Base-by-base conservation (phyloP, 2,329 filamentous ascomycete species). In the Beauveria brongniartii region DNA sequence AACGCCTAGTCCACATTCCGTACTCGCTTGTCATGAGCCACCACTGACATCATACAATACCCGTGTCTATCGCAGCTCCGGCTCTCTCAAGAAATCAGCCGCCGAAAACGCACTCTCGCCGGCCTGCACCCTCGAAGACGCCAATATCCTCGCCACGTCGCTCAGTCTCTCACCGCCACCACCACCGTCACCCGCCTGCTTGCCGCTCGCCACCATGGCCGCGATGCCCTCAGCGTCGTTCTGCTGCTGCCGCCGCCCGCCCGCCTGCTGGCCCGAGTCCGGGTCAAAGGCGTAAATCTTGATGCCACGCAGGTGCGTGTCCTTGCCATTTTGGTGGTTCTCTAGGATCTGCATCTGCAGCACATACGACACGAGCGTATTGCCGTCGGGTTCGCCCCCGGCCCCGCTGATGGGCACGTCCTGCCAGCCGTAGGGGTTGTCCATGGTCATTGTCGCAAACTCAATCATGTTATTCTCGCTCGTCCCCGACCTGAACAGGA, bases 251-350 rank as follows among this genome's bases (percentile, higher is more conserved):
- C 75, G 30, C 40, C 16, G 48, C 41, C 57, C 50, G 50, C 57
- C 50, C 50, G 48, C 48, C 48, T 59, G 57, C 18, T 74, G 75
- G 14, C 77, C 75, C 7, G 71, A 70, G 63, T 83, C 81, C 30
- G 78, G 75, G 63, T 83, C 80, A 20, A 83, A 75, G 1, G 83
- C 83, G 66, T 85, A 99, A 10, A 97, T 88, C 76, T 96, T 95
- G 73, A 99, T 83, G 2, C 92, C 93, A 18, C 94, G 83, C 26
- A 99, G 82, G 78, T 99, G 94, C n/a, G 94, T 99, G 72, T 99
- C 94, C 73, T 99, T 99, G 65, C 94, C 94, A 72, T 99, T 99
- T 75, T 99, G 94, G 73, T 99, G 94, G 70, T 99, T 99, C 76
- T 97, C 94, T 56, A 93, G 83, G 54, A 99, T 88, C 66, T 90